Base-by-base conservation (phyloP, 345 rosid genomes). In the Lagerstroemia speciosa region DNA sequence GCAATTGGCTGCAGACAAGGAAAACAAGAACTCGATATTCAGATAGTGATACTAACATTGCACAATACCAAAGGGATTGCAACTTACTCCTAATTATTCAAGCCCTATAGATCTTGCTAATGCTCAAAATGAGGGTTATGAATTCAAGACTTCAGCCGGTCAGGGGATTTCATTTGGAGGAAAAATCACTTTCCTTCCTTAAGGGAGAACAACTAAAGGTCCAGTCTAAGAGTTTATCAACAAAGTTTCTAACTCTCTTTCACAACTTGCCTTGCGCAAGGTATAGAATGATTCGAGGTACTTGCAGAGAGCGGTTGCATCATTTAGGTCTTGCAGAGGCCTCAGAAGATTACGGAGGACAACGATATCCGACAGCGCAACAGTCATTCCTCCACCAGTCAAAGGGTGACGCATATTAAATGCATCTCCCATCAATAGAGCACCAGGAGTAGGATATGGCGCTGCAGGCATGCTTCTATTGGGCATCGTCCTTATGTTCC, bases 341-440 rank as follows among this genome's bases (percentile, higher is more conserved):
- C 64, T 72, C 22, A 86, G 85, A 64, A 86, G 83, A 63, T 83
- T 72, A 2, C 86, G 76, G 31, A 82, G 75, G 11, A 86, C 65
- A 71, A 78, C 86, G 32, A 86, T 79, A 68, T 83, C 90, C 0
- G 90, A 82, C 19, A 86, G 71, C 38, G 83, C 86, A 53, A 83
- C 87, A 10, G 89, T 83, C 89, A 85, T 85, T 72, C 89, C 89
- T 62, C 87, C 89, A 17, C 89, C 89, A 3, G 89, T 83, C 30
- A 83, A 65, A 38, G 89, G 87, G 72, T 85, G 89, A n/a, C 87
- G 81, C 87, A 83, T 81, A 76, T 85, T 83, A 71, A 83, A 81
- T 67, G 87, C 83, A 80, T 81, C 86, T 8, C 87, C 87, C 76
- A 83, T 62, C 60, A 83, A 50, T 46, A 85, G 71, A 10, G 87